Evolutionary conservation across 768 basidiomycete genomes (phyloP).

Genomic region (Leucosporidium creatinivorum): DNA sequence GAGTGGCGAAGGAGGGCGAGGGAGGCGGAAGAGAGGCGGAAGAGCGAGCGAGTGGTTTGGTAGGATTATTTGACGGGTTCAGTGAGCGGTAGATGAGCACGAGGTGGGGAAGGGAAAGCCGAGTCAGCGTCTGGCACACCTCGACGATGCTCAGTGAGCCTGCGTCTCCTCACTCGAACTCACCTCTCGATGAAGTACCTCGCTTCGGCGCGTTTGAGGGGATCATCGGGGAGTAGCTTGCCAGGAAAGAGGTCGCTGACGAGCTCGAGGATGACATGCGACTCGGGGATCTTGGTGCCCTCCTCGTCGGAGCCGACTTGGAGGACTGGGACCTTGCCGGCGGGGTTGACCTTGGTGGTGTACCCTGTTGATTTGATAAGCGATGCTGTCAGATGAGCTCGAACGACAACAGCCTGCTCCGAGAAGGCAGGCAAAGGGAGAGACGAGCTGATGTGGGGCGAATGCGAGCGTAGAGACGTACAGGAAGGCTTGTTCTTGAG

Average conservation of each 20-base stretch:
- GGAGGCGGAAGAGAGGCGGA: no score
- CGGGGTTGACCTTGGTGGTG: slow-evolving; percentile 16
- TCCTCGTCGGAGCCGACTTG: slow-evolving; percentile 13
- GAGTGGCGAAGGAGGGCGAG: no score
- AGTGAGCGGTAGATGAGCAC: no score
- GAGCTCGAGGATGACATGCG: slow-evolving; percentile 16
- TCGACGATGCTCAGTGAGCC: no score
- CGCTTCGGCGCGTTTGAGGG: slow-evolving; percentile 7
- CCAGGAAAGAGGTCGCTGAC: slow-evolving; percentile 17
- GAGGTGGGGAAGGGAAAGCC: no score
- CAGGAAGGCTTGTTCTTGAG: slow-evolving; percentile 11
- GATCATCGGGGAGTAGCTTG: slow-evolving; percentile 1
- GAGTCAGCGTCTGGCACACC: no score
- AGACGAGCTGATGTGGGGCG: not conserved
- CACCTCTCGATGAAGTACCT: slow-evolving; percentile 18
- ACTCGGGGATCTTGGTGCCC: slow-evolving; percentile 14
- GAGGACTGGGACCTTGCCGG: slow-evolving; percentile 24
- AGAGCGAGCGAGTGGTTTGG: no score
- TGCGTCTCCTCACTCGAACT: no score
- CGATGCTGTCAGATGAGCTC: not conserved
- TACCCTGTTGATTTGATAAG: not conserved
- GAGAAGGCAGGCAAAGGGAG: no score
- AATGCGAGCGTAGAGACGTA: not conserved
- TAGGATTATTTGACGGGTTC: no score
- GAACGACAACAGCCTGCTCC: no score